Percentiles rank a stretch among this genome's conserved stretches.
phyloP scores from a whole-genome alignment of 1,284 basidiomycete genomes.

The Leucoagaricus sp. region DNA sequence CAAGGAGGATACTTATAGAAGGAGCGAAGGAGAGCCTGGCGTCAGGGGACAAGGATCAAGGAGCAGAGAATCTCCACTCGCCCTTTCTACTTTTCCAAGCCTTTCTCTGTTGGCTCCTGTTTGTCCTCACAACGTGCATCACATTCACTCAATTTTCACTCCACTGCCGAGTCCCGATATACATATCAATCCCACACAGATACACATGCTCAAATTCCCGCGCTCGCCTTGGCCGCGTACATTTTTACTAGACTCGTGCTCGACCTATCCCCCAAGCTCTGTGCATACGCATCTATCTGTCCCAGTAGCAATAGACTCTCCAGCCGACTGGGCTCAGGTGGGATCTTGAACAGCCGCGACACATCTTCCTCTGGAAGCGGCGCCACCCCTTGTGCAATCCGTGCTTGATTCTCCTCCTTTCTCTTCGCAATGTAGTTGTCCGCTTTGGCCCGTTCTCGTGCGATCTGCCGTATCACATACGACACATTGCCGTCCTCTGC shows the following conservation, averaged over 20 bases:
- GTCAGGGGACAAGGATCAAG: constrained; percentile 15
- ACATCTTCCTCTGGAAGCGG: constrained; percentile 89
- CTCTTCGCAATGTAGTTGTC: constrained; percentile 83
- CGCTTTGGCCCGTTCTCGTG: constrained; percentile 83
- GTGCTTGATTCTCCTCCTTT: constrained; percentile 86
- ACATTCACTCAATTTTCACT: constrained; percentile 2
- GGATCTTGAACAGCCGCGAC: constrained; percentile 83
- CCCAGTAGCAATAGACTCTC: constrained; percentile 87
- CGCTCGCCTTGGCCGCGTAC: constrained; percentile 60
- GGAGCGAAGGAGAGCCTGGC: no score
- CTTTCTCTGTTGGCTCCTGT: constrained; percentile 5
- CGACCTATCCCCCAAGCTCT: constrained; percentile 73
- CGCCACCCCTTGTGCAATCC: constrained; percentile 83
- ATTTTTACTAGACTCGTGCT: constrained; percentile 75
- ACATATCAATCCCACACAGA: constrained; percentile 5
- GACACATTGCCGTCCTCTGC: constrained; percentile 94
- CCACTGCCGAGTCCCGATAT: not conserved
- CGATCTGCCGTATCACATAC: constrained; percentile 90
- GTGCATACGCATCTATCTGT: constrained; percentile 85
- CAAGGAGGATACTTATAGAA: constrained; percentile 20
- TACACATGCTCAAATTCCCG: constrained; percentile 22
- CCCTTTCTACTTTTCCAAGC: not conserved
- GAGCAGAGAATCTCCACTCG: not conserved
- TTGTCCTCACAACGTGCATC: constrained; percentile 12
- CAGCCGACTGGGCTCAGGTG: constrained; percentile 86